Evolutionary conservation across 2,329 filamentous ascomycete genomes (phyloP), one percentile per base, ranked within the genome.

Genomic region (Cytospora mali): DNA sequence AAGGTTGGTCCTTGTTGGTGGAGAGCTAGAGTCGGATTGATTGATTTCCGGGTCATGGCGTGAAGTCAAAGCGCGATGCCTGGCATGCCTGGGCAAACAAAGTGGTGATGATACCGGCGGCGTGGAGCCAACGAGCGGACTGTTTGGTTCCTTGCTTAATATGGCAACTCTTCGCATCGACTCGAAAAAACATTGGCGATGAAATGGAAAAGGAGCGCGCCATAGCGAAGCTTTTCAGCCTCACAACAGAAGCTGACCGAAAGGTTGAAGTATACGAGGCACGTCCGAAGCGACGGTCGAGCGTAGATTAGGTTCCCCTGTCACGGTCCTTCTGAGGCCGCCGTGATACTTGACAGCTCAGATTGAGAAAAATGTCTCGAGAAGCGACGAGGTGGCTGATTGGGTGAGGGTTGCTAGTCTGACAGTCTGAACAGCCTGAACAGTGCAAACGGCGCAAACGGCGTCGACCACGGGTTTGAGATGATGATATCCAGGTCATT

Each of bases 31-130:
- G 18, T 21, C 42, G 23, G 2, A 39, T 51, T 27, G 57, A 60
- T 48, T 60, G 58, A n/a, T 52, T 42, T 51, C 50, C 49, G 28
- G 39, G 39, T 33, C 58, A 60, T 60, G 58, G 58, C 58, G 50
- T 16, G 50, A 54, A 42, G 58, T 60, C 58, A 60, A 31, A 54
- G 58, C 58, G 58, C 49, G n/a, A n/a, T n/a, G n/a, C n/a, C n/a
- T n/a, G n/a, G 49, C 58, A 54, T 31, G 51, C 58, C 58, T 60
- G 50, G 28, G 58, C 39, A 54, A 39, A 39, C 58, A 25, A 39
- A 23, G 21, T 25, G 46, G 50, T 42, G 35, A 49, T 60, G 51
- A 54, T 16, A 29, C 58, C 49, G 42, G 21, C 58, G 57, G 27
- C 57, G 50, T 54, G 50, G 33, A 35, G 33, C 29, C 21, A 33